Conservation (phyloP, 768 basidiomycete genomes). For the Suillus paluster region DNA sequence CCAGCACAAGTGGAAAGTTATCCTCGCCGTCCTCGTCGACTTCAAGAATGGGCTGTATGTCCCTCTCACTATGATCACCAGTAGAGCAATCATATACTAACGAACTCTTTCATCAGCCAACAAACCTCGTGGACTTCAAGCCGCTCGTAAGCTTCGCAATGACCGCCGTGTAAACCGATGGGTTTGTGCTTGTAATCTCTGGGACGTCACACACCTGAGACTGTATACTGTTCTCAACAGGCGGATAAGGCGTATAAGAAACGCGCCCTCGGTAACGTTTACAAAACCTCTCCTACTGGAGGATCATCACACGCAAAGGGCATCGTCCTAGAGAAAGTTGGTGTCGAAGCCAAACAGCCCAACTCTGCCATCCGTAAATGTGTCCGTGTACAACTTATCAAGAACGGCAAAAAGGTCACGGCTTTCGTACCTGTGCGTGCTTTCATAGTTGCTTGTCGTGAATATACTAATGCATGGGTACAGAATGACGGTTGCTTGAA, state of each 20-base stretch:
- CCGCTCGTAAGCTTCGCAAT: constrained; percentile 96
- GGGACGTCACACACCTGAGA: constrained; percentile 19
- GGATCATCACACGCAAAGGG: constrained; percentile 99
- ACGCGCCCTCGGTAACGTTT: constrained; percentile 98
- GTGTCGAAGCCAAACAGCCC: constrained; percentile 99
- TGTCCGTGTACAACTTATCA: constrained; percentile 99
- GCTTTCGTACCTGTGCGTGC: constrained; percentile 95
- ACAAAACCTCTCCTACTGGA: constrained; percentile 99
- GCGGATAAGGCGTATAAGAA: constrained; percentile 99
- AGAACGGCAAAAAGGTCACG: constrained; percentile 99
- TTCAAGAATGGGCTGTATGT: constrained; percentile 87
- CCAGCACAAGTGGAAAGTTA: constrained; percentile 18
- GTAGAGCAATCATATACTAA: not conserved
- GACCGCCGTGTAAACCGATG: constrained; percentile 96
- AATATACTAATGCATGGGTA: constrained; percentile 8
- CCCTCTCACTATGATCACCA: constrained; percentile 18
- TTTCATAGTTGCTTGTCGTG: not conserved
- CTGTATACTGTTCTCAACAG: constrained; percentile 41
- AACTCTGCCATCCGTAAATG: constrained; percentile 99
- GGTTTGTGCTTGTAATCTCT: constrained; percentile 54
- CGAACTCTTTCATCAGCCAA: constrained; percentile 59
- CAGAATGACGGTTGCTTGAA: constrained; percentile 97
- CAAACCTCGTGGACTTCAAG: constrained; percentile 99
- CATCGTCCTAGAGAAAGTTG: constrained; percentile 99
- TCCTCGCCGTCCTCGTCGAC: constrained; percentile 54